These are phyloP conservation scores for Schizonepeta tenuifolia DNA, from an alignment of 257 asterid genomes.

Conservation along the genomic window DNA sequence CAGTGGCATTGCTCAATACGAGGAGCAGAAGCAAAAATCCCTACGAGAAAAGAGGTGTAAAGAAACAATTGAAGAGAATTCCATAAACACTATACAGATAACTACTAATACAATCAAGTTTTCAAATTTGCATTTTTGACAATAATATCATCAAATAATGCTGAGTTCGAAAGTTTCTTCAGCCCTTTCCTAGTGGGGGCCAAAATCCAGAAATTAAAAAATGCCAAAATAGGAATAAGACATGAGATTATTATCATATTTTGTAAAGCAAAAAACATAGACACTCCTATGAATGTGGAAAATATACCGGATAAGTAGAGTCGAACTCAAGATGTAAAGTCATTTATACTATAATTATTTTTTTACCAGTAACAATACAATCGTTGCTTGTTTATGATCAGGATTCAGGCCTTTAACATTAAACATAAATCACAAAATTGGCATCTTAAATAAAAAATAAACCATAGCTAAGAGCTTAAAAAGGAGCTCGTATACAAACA, in stretches of 20 bases:
- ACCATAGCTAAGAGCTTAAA: too few relatives aligned
- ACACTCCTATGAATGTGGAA: neutral
- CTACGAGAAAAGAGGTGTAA: constrained; percentile 42
- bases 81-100: neutral
- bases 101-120: too few relatives aligned
- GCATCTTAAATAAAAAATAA: neutral
- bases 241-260: too few relatives aligned
- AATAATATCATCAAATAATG: neutral
- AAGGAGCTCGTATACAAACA: constrained; percentile 1
- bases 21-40: constrained; percentile 61
- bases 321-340: neutral
- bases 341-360: neutral
- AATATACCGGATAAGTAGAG: neutral
- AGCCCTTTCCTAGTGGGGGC: too few relatives aligned
- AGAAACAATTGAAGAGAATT: constrained; percentile 22
- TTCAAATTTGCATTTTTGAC: neutral
- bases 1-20: constrained; percentile 38
- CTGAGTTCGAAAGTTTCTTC: neutral
- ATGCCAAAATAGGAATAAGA: too few relatives aligned
- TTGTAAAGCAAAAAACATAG: too few relatives aligned
- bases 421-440: neutral
- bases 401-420: neutral
- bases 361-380: neutral
- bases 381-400: neutral
- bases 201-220: too few relatives aligned